Conservation (phyloP, 345 rosid genomes). For the Iberis pinnata region DNA sequence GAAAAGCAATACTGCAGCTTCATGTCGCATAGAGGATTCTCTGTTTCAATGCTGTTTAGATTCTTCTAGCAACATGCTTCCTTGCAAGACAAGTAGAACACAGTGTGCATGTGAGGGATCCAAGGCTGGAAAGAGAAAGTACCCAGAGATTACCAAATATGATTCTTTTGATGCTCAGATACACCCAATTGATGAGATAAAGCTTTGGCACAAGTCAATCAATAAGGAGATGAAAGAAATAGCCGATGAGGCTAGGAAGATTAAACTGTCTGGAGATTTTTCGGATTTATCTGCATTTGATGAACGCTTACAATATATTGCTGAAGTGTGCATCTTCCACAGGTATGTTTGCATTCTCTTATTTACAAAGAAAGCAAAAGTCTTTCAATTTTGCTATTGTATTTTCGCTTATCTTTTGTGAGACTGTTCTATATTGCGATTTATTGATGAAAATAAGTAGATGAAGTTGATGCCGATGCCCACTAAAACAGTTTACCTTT, state of each 20-base stretch:
- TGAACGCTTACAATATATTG: constrained; percentile 75
- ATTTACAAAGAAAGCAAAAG: neutral
- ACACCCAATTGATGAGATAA: constrained; percentile 74
- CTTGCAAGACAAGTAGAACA: constrained; percentile 31
- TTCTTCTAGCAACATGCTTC: constrained; percentile 34
- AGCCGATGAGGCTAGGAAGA: constrained; percentile 74
- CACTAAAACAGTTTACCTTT: neutral
- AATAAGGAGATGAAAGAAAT: constrained; percentile 70
- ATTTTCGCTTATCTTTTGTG: neutral
- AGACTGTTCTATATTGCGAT: neutral
- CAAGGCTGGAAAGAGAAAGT: constrained; percentile 66
- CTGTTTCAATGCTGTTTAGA: constrained; percentile 30
- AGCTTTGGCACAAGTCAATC: constrained; percentile 87
- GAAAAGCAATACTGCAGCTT: constrained; percentile 25
- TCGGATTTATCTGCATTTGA: constrained; percentile 63
- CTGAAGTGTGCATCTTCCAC: constrained; percentile 89
- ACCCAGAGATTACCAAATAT: constrained; percentile 37
- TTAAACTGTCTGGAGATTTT: constrained; percentile 70
- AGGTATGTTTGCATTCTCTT: constrained; percentile 41
- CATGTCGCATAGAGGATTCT: constrained; percentile 33
- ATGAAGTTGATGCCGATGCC: constrained; percentile 1
- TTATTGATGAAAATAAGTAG: neutral
- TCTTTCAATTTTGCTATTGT: constrained; percentile 2
- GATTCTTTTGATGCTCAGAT: constrained; percentile 32
- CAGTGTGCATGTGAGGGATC: constrained; percentile 48